These are phyloP conservation scores for Alternaria sp. DNA, from an alignment of 2,329 filamentous ascomycete species.

Conservation along the genomic window DNA sequence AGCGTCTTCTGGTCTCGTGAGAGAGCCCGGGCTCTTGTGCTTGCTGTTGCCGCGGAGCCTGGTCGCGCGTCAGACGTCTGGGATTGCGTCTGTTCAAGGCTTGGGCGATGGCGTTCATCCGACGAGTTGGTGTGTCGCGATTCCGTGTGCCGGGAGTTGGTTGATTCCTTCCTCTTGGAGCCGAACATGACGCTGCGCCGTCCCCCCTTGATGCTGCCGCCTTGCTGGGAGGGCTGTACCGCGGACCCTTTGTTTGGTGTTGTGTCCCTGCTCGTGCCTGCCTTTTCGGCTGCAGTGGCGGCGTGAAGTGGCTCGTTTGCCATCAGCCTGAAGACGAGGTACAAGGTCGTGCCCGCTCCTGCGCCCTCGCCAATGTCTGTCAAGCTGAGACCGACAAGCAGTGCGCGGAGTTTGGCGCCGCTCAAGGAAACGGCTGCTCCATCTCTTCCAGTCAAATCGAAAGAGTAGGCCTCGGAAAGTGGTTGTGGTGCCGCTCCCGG, in stretches of 20 bases:
- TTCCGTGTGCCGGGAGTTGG: constrained; percentile 30
- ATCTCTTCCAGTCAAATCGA: constrained; percentile 79
- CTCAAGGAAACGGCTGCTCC: constrained; percentile 71
- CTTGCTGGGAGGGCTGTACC: constrained; percentile 44
- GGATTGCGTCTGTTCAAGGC: constrained; percentile 36
- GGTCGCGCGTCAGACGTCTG: constrained; percentile 40
- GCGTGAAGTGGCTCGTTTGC: constrained; percentile 61
- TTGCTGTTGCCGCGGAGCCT: constrained; percentile 38
- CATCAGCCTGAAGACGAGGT: constrained; percentile 82
- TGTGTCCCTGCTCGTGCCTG: constrained; percentile 37
- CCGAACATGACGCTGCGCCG: constrained; percentile 71
- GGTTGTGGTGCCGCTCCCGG: constrained; percentile 69
- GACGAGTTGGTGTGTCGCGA: constrained; percentile 27
- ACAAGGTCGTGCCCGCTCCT: constrained; percentile 76
- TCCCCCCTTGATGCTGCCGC: constrained; percentile 53
- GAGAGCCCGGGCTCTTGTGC: constrained; percentile 39
- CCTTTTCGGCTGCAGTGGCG: constrained; percentile 43
- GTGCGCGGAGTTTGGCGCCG: constrained; percentile 76
- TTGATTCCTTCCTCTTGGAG: constrained; percentile 61
- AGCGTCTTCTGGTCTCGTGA: constrained; percentile 61
- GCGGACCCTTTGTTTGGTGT: constrained; percentile 32
- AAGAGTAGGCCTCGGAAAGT: constrained; percentile 82
- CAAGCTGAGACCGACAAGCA: constrained; percentile 86
- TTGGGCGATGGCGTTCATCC: constrained; percentile 33
- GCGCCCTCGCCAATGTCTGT: constrained; percentile 73